Conservation (phyloP, 2,329 filamentous ascomycete species). For the Trichophyton simii region DNA sequence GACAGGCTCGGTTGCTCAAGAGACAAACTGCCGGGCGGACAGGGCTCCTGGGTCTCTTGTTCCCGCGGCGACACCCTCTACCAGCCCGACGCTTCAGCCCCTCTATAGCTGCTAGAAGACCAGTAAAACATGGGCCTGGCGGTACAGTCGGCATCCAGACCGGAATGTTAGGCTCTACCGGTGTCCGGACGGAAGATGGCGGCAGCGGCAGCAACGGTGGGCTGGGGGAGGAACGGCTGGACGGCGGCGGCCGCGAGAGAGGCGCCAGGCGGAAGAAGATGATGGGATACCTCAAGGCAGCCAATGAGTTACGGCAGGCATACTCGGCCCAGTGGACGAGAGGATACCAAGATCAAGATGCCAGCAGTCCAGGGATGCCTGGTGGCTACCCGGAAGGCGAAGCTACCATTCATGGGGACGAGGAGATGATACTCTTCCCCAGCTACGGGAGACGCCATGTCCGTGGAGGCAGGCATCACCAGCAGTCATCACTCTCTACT, state of each 20-base stretch:
- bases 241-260: constrained; percentile 38
- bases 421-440: constrained; percentile 91
- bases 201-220: constrained; percentile 17
- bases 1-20: constrained; percentile 45
- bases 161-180: not conserved
- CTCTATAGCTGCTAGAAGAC: not conserved
- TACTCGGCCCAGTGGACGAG: constrained; percentile 47
- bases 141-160: not conserved
- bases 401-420: constrained; percentile 65
- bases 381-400: constrained; percentile 73
- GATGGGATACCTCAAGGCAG: constrained; percentile 57
- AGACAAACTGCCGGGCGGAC: constrained; percentile 35
- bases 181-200: constrained; percentile 2
- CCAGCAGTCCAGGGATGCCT: constrained; percentile 45
- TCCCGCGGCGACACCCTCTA: not conserved
- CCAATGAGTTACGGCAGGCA: constrained; percentile 57
- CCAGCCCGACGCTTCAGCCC: not conserved
- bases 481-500: not conserved
- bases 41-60: constrained; percentile 27
- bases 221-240: constrained; percentile 20
- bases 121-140: constrained; percentile 10
- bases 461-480: constrained; percentile 26
- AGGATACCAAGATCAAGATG: constrained; percentile 35
- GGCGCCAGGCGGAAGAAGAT: constrained; percentile 68
- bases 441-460: constrained; percentile 73